Evolutionary conservation across 2,329 filamentous ascomycete genomes (phyloP).

Genomic region (Aspergillus sp.): DNA sequence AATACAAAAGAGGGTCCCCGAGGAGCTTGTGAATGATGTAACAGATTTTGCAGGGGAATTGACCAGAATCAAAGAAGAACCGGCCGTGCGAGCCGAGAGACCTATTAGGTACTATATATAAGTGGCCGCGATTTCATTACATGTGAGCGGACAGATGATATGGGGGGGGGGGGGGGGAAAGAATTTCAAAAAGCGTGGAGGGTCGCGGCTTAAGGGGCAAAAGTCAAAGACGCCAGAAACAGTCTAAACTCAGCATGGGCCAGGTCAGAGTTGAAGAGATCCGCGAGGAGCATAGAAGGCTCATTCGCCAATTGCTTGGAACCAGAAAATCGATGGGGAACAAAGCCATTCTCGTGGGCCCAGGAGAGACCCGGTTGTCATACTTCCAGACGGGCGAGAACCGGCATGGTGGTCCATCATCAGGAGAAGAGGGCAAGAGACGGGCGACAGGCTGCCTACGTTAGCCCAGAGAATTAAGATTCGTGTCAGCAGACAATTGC

Average conservation of each 20-base stretch:
- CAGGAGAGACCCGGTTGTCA: background rate
- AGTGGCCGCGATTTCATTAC: background rate
- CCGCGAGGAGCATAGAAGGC: background rate
- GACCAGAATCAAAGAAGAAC: background rate
- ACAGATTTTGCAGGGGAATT: background rate
- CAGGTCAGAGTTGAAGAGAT: slow-evolving; percentile 2
- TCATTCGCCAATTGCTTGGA: slow-evolving; percentile 1
- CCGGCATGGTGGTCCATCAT: background rate
- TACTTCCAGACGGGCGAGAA: background rate
- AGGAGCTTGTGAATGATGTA: slow-evolving; percentile 3
- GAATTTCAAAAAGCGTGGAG: slow-evolving; percentile 1
- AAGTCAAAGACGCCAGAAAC: background rate
- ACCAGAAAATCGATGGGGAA: background rate
- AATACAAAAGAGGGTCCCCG: background rate
- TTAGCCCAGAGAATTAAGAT: slow-evolving; percentile 8
- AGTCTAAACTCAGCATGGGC: slow-evolving; percentile 3
- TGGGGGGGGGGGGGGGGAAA: background rate
- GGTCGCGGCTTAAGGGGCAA: slow-evolving; percentile 2
- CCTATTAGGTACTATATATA: background rate
- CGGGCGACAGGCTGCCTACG: slow-evolving; percentile 1
- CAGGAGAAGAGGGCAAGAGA: background rate
- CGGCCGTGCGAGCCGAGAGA: slow-evolving; percentile 2
- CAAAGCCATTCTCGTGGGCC: background rate
- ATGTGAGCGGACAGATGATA: background rate
- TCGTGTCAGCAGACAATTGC: slow-evolving; percentile 12